Conservation (phyloP, 257 asterid genomes). For the Leonotis leonurus region DNA sequence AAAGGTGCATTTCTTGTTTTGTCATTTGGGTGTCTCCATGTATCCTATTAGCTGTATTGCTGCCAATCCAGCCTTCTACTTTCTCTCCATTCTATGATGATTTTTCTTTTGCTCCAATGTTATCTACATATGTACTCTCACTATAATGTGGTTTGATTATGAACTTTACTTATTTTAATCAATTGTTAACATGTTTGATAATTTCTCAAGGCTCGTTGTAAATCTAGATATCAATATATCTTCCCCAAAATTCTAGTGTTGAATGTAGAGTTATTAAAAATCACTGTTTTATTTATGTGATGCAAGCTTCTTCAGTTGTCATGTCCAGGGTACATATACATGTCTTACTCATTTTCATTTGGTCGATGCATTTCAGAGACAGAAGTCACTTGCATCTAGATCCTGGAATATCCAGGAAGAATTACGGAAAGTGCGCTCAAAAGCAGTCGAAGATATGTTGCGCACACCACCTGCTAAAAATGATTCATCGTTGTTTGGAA, state of each 20-base stretch:
- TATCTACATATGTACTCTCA: too few relatives aligned
- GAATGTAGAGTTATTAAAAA: too few relatives aligned
- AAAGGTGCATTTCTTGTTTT: constrained; percentile 37
- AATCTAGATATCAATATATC: too few relatives aligned
- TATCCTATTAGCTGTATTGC: constrained; percentile 8
- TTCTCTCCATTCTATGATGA: too few relatives aligned
- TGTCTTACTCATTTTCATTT: constrained; percentile 9
- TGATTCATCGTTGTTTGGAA: constrained; percentile 36
- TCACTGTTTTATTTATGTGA: too few relatives aligned
- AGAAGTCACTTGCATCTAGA: constrained; percentile 54
- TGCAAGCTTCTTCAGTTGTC: too few relatives aligned
- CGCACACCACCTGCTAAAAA: constrained; percentile 37
- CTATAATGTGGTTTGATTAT: too few relatives aligned
- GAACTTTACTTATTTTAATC: too few relatives aligned
- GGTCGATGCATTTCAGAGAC: constrained; percentile 37
- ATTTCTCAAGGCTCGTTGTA: too few relatives aligned
- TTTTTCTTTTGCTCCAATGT: too few relatives aligned
- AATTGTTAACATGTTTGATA: too few relatives aligned
- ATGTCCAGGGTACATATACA: not conserved
- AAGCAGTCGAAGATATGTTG: constrained; percentile 73
- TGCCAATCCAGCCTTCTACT: not conserved
- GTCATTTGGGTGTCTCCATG: not conserved
- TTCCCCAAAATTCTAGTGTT: too few relatives aligned
- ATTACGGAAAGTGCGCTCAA: constrained; percentile 66
- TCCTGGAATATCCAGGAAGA: constrained; percentile 88